Percentiles rank a stretch among this genome's conserved stretches.
phyloP scores from a whole-genome alignment of 805 yeast genomes.

The Tanozyma kutaoensis region DNA sequence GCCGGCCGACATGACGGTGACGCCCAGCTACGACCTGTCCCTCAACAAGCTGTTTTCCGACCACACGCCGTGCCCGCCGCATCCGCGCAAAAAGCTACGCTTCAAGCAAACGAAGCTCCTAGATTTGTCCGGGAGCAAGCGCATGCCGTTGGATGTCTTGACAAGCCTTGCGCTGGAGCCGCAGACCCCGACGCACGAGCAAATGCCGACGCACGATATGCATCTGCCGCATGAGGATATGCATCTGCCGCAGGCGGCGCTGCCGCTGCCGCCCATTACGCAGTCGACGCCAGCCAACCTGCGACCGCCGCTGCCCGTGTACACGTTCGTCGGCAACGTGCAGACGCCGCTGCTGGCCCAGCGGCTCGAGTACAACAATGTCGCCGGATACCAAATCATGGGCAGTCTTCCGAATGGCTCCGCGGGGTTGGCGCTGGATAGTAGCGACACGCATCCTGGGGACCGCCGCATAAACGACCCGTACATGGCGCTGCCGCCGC shows the following conservation, averaged over 20 bases:
- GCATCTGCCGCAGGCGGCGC: not conserved
- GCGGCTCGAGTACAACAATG: no score
- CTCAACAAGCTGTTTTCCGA: not conserved
- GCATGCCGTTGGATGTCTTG: not conserved
- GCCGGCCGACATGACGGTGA: not conserved
- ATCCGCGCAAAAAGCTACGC: not conserved
- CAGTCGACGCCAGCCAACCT: not conserved
- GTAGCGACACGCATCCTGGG: conserved; percentile 21
- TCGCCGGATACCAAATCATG: no score
- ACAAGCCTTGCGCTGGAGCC: not conserved
- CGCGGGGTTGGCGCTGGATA: no score
- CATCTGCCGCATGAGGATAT: not conserved
- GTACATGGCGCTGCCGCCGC: conserved; percentile 5
- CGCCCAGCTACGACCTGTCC: not conserved
- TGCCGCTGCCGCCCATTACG: not conserved
- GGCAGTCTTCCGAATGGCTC: no score
- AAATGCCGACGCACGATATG: no score
- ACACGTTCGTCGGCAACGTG: no score
- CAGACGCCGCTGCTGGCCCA: no score
- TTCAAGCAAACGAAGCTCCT: not conserved
- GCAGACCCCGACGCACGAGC: not conserved
- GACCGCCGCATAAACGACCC: conserved; percentile 25
- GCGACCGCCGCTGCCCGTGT: not conserved
- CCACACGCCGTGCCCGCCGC: not conserved
- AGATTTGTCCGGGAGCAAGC: not conserved